phyloP scores from a whole-genome alignment of 352 stramenopile genomes.

The Phytophthora syringae region DNA sequence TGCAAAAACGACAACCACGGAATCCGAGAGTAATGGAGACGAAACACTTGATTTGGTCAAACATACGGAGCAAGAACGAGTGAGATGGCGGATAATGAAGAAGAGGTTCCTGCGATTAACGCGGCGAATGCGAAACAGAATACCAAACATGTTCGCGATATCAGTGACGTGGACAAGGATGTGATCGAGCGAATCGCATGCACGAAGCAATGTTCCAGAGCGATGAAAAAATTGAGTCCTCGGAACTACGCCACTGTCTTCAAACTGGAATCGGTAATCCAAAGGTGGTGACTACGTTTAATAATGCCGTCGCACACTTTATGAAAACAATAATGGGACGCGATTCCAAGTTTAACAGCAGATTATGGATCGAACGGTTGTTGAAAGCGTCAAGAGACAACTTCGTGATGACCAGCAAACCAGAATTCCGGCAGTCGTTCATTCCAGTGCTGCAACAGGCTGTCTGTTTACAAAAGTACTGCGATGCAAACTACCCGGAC shows the following conservation, averaged over 20 bases:
- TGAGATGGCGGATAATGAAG: neutral
- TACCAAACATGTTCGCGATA: no score
- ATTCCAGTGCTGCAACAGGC: neutral
- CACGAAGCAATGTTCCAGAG: neutral
- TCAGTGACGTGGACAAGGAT: no score
- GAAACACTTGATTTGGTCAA: neutral
- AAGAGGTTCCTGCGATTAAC: no score
- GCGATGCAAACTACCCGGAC: neutral
- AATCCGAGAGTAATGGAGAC: neutral
- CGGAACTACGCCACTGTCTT: neutral
- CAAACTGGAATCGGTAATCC: neutral
- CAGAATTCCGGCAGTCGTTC: neutral
- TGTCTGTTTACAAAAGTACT: slow-evolving; percentile 3
- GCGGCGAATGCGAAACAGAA: no score
- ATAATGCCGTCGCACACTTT: neutral
- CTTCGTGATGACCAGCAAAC: neutral
- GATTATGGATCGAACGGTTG: slow-evolving; percentile 22
- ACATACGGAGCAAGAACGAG: neutral
- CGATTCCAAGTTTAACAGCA: neutral
- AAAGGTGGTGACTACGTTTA: neutral
- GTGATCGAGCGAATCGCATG: neutral
- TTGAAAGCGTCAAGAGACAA: neutral
- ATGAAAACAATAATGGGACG: neutral
- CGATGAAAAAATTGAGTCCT: neutral
- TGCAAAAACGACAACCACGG: neutral